Conservation (phyloP, 768 basidiomycete genomes). For the Gymnopilus junonius region DNA sequence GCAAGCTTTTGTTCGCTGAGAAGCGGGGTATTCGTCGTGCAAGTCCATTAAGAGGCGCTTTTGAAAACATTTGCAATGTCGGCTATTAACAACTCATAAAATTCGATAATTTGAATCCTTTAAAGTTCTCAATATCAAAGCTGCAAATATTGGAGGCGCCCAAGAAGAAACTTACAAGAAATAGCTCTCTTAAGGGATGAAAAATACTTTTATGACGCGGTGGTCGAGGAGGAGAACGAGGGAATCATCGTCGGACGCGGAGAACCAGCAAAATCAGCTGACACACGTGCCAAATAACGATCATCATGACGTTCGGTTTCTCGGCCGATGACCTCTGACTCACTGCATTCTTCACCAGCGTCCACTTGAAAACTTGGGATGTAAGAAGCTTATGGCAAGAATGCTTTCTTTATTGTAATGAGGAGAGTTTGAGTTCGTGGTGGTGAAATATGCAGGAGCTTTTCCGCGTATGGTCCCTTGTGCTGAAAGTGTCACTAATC, state of each 20-base stretch:
- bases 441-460: too few species aligned
- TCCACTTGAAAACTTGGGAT: too few species aligned
- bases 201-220: conserved; percentile 1
- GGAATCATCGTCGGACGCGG: neutral
- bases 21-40: conserved; percentile 1
- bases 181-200: neutral
- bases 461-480: too few species aligned
- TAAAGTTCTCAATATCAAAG: neutral
- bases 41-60: neutral
- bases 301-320: neutral
- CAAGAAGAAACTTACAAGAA: neutral
- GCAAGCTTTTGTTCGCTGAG: neutral
- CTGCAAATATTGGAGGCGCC: too few species aligned
- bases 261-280: neutral
- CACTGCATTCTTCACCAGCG: too few species aligned
- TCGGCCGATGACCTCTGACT: neutral
- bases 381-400: too few species aligned
- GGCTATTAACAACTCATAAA: neutral
- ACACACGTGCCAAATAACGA: neutral
- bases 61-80: conserved; percentile 1
- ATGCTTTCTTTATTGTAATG: too few species aligned
- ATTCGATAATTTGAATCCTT: neutral
- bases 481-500: too few species aligned
- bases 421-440: too few species aligned
- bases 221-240: neutral